A percentile compares a stretch with the other conserved stretches of the same genome.
Conservation (phyloP, 192 early-diverging fungal genomes). For the Umbelopsis vinacea region DNA sequence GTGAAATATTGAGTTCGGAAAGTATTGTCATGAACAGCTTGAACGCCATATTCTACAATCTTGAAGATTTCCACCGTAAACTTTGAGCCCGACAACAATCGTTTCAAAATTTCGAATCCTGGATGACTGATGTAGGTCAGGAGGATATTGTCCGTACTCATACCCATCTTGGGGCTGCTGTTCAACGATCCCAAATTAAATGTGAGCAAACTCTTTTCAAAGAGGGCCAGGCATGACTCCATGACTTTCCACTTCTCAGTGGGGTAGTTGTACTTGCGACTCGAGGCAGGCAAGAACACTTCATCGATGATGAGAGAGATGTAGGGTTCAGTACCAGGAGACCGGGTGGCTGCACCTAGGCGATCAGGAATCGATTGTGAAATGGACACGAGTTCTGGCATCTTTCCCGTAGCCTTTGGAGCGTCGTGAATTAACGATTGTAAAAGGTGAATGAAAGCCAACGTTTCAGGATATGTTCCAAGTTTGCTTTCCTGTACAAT, state of each 20-base stretch:
- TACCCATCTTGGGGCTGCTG: conserved; percentile 22
- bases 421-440: conserved; percentile 68
- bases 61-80: conserved; percentile 73
- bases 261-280: conserved; percentile 64
- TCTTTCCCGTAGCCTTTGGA: conserved; percentile 40
- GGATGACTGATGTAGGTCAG: conserved; percentile 60
- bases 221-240: conserved; percentile 70
- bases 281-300: conserved; percentile 79
- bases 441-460: conserved; percentile 81
- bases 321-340: conserved; percentile 81
- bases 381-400: conserved; percentile 39
- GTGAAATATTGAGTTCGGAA: conserved; percentile 40
- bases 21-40: conserved; percentile 58
- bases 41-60: conserved; percentile 65
- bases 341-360: conserved; percentile 69
- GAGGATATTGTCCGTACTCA: conserved; percentile 21
- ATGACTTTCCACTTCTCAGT: conserved; percentile 81
- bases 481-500: conserved; percentile 70
- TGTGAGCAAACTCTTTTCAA: conserved; percentile 79
- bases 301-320: conserved; percentile 83
- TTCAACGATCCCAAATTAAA: conserved; percentile 69
- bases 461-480: conserved; percentile 80
- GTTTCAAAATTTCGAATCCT: conserved; percentile 81
- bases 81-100: conserved; percentile 77
- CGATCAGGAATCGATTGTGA: conserved; percentile 58